Conservation (phyloP, 345 rosid genomes). For the Eucalyptus decipiens region DNA sequence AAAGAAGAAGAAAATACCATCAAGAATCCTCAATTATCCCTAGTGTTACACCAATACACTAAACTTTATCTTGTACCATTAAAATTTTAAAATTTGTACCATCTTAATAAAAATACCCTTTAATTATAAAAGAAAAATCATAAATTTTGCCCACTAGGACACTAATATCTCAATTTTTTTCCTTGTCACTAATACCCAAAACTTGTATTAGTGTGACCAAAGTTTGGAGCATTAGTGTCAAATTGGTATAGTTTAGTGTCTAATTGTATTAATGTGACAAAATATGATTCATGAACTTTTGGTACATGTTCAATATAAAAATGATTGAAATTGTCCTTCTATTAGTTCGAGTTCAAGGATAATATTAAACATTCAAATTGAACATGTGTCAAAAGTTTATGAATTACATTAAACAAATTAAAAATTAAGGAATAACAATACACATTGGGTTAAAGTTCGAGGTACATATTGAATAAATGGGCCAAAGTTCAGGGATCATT, state of each 20-base stretch:
- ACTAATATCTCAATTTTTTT: background rate
- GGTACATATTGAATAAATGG: no score
- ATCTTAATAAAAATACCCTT: rapidly evolving
- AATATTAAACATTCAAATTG: no score
- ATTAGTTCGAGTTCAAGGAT: no score
- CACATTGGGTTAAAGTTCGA: rapidly evolving
- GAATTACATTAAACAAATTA: no score
- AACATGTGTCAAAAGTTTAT: no score
- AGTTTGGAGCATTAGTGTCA: background rate
- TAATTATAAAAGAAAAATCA: rapidly evolving
- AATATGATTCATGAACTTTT: no score
- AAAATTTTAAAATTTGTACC: background rate
- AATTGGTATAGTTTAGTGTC: no score
- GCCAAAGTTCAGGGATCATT: no score
- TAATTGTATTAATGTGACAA: no score
- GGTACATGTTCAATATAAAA: rapidly evolving
- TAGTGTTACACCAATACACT: rapidly evolving
- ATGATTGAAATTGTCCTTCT: rapidly evolving
- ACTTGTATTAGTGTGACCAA: background rate
- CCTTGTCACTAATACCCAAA: background rate
- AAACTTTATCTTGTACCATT: background rate
- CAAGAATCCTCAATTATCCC: background rate
- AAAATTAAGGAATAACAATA: no score
- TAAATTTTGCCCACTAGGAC: background rate
- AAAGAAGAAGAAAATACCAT: background rate